A percentile compares a stretch with the other conserved stretches of the same genome.
Conservation (phyloP, 495 filamentous ascomycete genomes). For the Extremus antarcticus region DNA sequence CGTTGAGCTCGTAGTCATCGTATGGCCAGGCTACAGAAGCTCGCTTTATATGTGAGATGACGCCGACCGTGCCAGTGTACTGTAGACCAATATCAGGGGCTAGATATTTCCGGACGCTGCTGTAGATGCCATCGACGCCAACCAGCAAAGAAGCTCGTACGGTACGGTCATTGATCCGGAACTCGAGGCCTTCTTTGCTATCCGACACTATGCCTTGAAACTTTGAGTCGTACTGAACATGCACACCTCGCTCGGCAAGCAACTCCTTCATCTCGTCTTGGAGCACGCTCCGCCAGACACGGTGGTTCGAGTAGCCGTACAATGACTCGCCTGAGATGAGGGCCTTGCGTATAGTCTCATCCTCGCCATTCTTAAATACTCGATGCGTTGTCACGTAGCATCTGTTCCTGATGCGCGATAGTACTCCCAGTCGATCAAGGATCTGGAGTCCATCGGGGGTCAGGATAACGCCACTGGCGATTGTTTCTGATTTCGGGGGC, state of each 20-base stretch:
- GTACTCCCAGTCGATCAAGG: conserved; percentile 1
- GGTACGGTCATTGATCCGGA: not conserved
- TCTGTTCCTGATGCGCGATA: not conserved
- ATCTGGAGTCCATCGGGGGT: conserved; percentile 2
- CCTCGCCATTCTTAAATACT: conserved; percentile 4
- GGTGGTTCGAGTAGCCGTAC: conserved; percentile 7
- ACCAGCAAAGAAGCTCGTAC: not conserved
- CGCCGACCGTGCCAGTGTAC: conserved; percentile 2
- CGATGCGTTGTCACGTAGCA: conserved; percentile 1
- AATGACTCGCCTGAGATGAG: not conserved
- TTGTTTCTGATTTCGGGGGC: not conserved
- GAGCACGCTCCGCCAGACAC: conserved; percentile 1
- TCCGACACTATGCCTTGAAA: not conserved
- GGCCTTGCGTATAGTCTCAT: conserved; percentile 1
- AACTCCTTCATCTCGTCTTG: conserved; percentile 4
- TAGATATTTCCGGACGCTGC: conserved; percentile 2
- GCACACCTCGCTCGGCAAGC: not conserved
- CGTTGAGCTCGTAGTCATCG: conserved; percentile 5
- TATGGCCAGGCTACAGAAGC: conserved; percentile 5
- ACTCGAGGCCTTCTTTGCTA: not conserved
- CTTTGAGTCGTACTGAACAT: not conserved
- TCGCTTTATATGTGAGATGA: not conserved
- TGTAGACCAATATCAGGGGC: not conserved
- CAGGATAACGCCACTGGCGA: conserved; percentile 1
- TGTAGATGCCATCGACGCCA: conserved; percentile 6